These are phyloP conservation scores for Guadua angustifolia DNA, from an alignment of 176 grass and related monocot species.

Conservation along the genomic window DNA sequence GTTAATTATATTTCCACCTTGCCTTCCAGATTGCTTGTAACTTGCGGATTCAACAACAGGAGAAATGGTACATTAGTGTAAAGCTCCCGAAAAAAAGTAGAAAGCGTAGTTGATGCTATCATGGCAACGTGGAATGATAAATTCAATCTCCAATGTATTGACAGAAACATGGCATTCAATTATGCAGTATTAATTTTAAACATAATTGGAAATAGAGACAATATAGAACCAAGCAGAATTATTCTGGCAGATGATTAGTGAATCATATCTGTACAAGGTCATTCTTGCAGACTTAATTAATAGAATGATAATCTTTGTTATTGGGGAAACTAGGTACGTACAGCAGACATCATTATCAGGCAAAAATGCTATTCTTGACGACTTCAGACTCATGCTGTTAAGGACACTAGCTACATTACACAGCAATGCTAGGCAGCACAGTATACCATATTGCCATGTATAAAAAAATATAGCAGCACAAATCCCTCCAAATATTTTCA, in stretches of 20 bases:
- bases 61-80: neutral
- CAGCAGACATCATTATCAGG: neutral
- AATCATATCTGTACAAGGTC: neutral
- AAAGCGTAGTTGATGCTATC: neutral
- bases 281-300: neutral
- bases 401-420: conserved; percentile 5
- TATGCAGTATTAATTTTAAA: neutral
- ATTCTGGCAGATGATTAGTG: neutral
- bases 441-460: conserved; percentile 23
- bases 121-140: neutral
- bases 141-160: neutral
- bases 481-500: conserved; percentile 18
- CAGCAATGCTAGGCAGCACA: conserved; percentile 4
- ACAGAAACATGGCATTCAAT: neutral
- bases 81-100: neutral
- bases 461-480: neutral
- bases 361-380: neutral
- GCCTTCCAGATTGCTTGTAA: neutral
- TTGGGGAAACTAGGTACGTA: neutral
- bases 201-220: neutral
- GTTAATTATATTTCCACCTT: neutral
- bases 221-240: neutral
- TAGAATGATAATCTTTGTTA: neutral
- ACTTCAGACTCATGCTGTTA: neutral
- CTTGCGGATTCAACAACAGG: neutral